Evolutionary conservation across 2,329 filamentous ascomycete genomes (phyloP), one percentile per base, ranked within the genome.

Genomic region (Aspergillus fumigatiaffinis): DNA sequence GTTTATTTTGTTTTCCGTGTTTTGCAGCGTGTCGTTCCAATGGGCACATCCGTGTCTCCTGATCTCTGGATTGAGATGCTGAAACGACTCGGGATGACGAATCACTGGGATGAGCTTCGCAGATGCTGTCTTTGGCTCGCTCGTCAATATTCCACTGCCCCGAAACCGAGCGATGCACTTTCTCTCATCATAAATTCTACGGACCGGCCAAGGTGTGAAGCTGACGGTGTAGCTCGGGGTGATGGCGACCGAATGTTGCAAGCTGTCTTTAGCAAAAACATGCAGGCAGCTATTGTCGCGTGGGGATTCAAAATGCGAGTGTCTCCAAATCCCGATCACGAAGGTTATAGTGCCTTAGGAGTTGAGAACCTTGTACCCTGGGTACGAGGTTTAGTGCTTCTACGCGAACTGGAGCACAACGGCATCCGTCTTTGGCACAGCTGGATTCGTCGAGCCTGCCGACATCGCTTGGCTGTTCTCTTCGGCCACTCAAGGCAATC

Each of bases 1-100:
- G 60, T 74, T 51, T 54, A 63, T 26, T 71, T 83, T 64, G 71
- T 82, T 50, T 73, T 80, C 3, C 79, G 78, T 29, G 68, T 82
- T 21, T 73, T 81, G 32, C 76, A 81, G 54, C 71, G 73, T 50
- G 73, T 82, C 46, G 74, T 84, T 52, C 71, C 77, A 58, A 73
- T 70, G 42, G 79, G 77, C 20, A 71, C 72, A 54, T 61, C 71
- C 55, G 72, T 83, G 25, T 73, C 73, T 23, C 71, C 76, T 3
- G 70, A 61, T 26, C 65, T 75, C 17, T 89, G 86, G 86, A 70
- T 73, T 50, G 84, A 87, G 65, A 74, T 86, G 9, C 66, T 88
- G 46, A 82, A 82, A 49, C 79, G 85, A 28, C 78, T 84, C 49
- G 86, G 85, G 3, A 87, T 85, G 82, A 68, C 74, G 8, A 74